Base-by-base conservation (phyloP, 208 protist species). In the Leishmania arabica region DNA sequence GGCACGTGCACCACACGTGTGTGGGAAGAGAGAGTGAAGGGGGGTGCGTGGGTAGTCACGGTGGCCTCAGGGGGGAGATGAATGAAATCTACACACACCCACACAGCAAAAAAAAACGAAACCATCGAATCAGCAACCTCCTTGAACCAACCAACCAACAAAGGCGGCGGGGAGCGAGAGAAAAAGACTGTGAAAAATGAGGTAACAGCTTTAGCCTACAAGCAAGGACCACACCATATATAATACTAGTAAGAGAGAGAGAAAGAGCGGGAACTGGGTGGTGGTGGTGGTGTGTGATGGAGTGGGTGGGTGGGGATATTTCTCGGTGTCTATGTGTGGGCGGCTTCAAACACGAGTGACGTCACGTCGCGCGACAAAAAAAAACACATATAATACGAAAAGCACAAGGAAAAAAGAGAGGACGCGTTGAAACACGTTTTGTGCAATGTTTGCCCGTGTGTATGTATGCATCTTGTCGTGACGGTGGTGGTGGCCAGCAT, bases 161-260 rank as follows among this genome's bases (percentile, higher is more conserved):
- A 37, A 66, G 0, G 17, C 4, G 17, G 51, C 17, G 51, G 51
- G 9, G 1, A 9, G 51, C 17, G 31, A 66, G 62, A 66, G 56
- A 8, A 31, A 66, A 40, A 66, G 62, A 66, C 62, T 40, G 62
- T 40, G 62, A 66, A 24, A 66, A 31, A 40, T 17, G n/a, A 17
- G 6, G 62, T 66, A 66, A 66, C 62, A 66, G 62, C 40, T 66
- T 66, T 40, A 40, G n/a, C 11, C 62, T 66, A 66, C 15, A 37
- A 66, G 62, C 62, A 66, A 66, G n/a, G 31, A 4, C 27, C 62
- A 40, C 62, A 40, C 15, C 13, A 66, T 21, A 51, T 51, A 51
- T 51, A 58, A 56, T 42, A 78, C 56, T 74, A 80, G 79, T 53
- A 62, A 80, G 75, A 78, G 47, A 69, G 37, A 40, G 37, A 40